Conservation (phyloP, 2,329 filamentous ascomycete species). For the Stagonosporopsis tanaceti region DNA sequence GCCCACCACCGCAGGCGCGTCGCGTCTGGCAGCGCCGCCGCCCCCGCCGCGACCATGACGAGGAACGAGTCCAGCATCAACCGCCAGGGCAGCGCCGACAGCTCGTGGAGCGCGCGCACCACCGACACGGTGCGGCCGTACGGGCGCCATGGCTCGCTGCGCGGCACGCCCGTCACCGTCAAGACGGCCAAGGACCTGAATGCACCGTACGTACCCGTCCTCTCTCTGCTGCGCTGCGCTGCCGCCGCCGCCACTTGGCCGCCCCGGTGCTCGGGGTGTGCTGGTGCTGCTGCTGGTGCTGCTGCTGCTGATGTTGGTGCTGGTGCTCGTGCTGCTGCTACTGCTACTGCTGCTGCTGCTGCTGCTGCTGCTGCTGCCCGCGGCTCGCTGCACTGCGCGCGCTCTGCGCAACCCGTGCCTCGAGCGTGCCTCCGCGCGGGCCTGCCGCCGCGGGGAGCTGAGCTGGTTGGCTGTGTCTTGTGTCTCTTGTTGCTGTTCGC, state of each 20-base stretch:
- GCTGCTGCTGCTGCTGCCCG: background rate
- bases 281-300: no score
- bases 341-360: no score
- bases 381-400: conserved; percentile 23
- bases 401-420: conserved; percentile 25
- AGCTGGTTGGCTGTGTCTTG: conserved; percentile 11
- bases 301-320: no score
- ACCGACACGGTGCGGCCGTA: conserved; percentile 67
- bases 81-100: conserved; percentile 72
- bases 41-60: conserved; percentile 61
- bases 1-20: conserved; percentile 11
- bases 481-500: conserved; percentile 8
- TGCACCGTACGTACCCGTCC: conserved; percentile 51
- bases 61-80: conserved; percentile 70
- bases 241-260: no score
- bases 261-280: no score
- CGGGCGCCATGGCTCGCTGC: conserved; percentile 47
- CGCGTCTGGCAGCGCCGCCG: conserved; percentile 16
- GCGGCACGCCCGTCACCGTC: conserved; percentile 56
- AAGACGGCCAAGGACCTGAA: conserved; percentile 63
- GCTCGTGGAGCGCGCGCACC: conserved; percentile 72
- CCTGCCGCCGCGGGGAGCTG: conserved; percentile 13
- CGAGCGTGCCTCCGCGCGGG: conserved; percentile 20
- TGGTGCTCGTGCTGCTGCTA: no score
- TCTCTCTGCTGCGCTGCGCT: conserved; percentile 1